Base-by-base conservation (phyloP, 2,329 filamentous ascomycete genomes). In the Fusarium penzigii region DNA sequence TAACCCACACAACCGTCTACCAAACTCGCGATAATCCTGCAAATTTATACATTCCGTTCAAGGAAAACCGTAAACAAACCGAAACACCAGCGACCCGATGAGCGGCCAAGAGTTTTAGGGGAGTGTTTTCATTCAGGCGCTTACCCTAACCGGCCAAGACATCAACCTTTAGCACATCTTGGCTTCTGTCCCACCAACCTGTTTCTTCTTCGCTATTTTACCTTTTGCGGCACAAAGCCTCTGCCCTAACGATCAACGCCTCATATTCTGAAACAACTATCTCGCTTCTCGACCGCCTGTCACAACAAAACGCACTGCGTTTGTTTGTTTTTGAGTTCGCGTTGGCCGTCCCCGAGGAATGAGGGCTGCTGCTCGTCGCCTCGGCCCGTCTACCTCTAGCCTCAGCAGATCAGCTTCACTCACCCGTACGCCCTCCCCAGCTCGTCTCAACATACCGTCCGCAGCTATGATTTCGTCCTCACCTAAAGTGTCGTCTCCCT, bases 341-440 rank as follows among this genome's bases (percentile, higher is more conserved):
- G 42, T 48, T 34, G 46, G 36, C 40, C 44, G 14, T 39, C 47
- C 39, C 45, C 44, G 54, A 55, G 63, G 63, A 65, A 65, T 65
- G 63, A 65, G 54, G 54, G 61, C 61, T 63, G 62, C 58, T 61
- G 57, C 51, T 56, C 52, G 57, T 44, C 59, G 61, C 46, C 57
- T 63, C 57, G 50, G 61, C 55, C 55, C 54, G 61, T 48, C 57
- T 48, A 58, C 55, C 43, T 57, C 54, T 52, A 45, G 44, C 47
- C 51, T 63, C 51, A 46, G 54, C 49, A 59, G 57, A 61, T 57
- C 58, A 46, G 52, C 43, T 45, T 55, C 57, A 38, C 42, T 61
- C 13, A 25, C 58, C 25, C 56, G 55, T 59, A 17, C 53, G 39
- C 41, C 50, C 17, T 58, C 53, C 45, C 29, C 50, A 41, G 39